These are phyloP conservation scores for Starmerella kuoi DNA, from an alignment of 805 yeast species.

Conservation along the genomic window DNA sequence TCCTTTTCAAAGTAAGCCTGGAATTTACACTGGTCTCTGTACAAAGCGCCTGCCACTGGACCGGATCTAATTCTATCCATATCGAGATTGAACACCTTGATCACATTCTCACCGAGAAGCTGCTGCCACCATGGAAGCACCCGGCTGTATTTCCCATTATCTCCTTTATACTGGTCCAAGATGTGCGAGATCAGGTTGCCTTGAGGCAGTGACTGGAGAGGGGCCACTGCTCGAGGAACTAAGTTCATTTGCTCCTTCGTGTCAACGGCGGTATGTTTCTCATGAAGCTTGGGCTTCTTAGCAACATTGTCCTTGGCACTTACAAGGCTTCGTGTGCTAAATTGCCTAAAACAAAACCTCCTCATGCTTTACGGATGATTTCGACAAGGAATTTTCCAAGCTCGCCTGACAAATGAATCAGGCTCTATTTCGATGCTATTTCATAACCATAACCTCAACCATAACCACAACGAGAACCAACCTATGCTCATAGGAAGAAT, in stretches of 20 bases:
- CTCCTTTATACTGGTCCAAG: constrained; percentile 25
- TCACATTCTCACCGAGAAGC: constrained; percentile 26
- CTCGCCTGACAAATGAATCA: neutral
- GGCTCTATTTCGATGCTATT: too few species aligned
- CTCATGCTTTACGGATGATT: neutral
- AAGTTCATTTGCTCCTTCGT: constrained; percentile 19
- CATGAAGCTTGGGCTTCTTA: constrained; percentile 16
- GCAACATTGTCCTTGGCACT: constrained; percentile 3
- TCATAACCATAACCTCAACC: too few species aligned
- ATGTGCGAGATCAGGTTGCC: constrained; percentile 25
- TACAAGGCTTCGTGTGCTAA: constrained; percentile 6
- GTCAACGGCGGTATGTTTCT: constrained; percentile 23
- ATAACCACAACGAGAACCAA: too few species aligned
- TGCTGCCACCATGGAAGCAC: constrained; percentile 26
- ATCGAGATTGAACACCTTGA: constrained; percentile 50
- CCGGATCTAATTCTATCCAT: constrained; percentile 91
- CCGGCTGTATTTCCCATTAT: constrained; percentile 21
- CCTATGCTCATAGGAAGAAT: too few species aligned
- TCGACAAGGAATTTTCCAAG: neutral
- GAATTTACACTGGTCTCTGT: constrained; percentile 73
- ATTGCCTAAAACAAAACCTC: neutral
- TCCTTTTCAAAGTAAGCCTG: constrained; percentile 43
- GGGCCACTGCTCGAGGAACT: constrained; percentile 20
- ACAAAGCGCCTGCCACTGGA: constrained; percentile 81
- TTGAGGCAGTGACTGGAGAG: constrained; percentile 17